Evolutionary conservation across 2,329 filamentous ascomycete genomes (phyloP).

Genomic region (Polychaeton citri): DNA sequence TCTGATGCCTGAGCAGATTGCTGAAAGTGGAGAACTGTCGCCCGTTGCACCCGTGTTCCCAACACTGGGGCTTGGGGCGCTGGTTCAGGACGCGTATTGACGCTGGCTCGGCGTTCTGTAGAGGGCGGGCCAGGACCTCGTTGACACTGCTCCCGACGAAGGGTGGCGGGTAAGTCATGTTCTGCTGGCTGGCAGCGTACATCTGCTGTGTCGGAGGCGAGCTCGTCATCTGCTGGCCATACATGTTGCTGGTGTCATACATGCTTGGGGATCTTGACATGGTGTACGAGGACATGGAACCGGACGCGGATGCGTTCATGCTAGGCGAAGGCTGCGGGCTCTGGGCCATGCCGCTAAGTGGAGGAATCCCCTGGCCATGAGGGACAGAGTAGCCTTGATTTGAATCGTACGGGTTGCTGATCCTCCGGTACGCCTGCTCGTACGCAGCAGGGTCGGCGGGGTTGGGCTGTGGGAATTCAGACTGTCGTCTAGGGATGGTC

Average conservation of each 20-base stretch:
- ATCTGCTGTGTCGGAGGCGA: slow-evolving; percentile 13
- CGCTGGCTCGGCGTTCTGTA: slow-evolving; percentile 5
- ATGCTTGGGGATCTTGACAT: slow-evolving; percentile 16
- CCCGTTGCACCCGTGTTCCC: slow-evolving; percentile 94
- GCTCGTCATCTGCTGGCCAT: slow-evolving; percentile 14
- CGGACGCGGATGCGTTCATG: slow-evolving; percentile 9
- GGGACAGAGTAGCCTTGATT: slow-evolving; percentile 14
- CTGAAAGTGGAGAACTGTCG: slow-evolving; percentile 93
- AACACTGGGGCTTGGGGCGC: slow-evolving; percentile 81
- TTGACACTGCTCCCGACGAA: slow-evolving; percentile 12
- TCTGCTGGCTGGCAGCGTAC: slow-evolving; percentile 9
- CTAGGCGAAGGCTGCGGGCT: slow-evolving; percentile 19
- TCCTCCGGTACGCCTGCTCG: slow-evolving; percentile 13
- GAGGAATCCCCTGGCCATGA: slow-evolving; percentile 16
- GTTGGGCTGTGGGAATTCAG: slow-evolving; percentile 11
- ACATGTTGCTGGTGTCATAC: slow-evolving; percentile 15
- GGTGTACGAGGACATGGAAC: slow-evolving; percentile 6
- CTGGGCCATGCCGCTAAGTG: slow-evolving; percentile 21
- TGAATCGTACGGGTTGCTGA: slow-evolving; percentile 17
- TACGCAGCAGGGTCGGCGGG: slow-evolving; percentile 10
- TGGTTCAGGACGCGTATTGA: slow-evolving; percentile 22
- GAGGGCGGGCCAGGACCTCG: slow-evolving; percentile 11
- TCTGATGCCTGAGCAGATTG: slow-evolving; percentile 82
- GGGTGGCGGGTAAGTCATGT: slow-evolving; percentile 12
- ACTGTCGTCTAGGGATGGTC: slow-evolving; percentile 9